Base-by-base conservation (phyloP, 441 rosid species). In the Cnidoscolus chayamansa region DNA sequence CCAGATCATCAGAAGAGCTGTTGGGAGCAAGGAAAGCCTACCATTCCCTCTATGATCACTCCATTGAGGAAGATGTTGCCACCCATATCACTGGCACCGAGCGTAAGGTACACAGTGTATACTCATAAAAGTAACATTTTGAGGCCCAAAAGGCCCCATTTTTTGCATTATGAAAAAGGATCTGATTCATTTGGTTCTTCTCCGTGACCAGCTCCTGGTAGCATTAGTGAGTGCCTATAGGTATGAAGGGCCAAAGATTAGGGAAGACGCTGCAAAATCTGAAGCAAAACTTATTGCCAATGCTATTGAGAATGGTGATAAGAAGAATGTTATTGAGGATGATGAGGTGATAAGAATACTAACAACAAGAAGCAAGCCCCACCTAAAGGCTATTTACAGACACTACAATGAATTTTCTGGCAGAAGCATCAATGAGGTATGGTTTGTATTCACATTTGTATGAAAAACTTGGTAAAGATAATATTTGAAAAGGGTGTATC, bases 161-260 rank as follows among this genome's bases (percentile, higher is more conserved):
- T n/a, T 10, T 5, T 62, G 17, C 25, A 15, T 1, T 0, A 15
- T 13, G 40, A 40, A 20, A 40, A 37, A 15, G 58, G 48, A n/a
- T 43, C n/a, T 48, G 20, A 43, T 53, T 49, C 7, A 48, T 20
- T 63, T 65, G 37, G 32, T 58, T 37, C n/a, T 16, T 17, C 7
- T 51, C 1, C n/a, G 9, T 70, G 73, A 72, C 51, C 84, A 92
- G 98, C 84, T 94, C 35, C 83, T 94, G 83, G 91, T 92, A 63
- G 97, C 88, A 31, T 90, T 92, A 10, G 96, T 90, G 72, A 87
- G 98, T 76, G 97, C 99, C 49, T 94, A 90, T 54, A 85, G 98
- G 76, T 94, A 90, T 47, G 96, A 92, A 81, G 98, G 99, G 13
- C 51, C 78, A 0, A 84, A 68, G 63, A 80, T 88, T 12, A 87